phyloP scores from a whole-genome alignment of 2,329 filamentous ascomycete genomes.

The Aspergillus eucalypticola region DNA sequence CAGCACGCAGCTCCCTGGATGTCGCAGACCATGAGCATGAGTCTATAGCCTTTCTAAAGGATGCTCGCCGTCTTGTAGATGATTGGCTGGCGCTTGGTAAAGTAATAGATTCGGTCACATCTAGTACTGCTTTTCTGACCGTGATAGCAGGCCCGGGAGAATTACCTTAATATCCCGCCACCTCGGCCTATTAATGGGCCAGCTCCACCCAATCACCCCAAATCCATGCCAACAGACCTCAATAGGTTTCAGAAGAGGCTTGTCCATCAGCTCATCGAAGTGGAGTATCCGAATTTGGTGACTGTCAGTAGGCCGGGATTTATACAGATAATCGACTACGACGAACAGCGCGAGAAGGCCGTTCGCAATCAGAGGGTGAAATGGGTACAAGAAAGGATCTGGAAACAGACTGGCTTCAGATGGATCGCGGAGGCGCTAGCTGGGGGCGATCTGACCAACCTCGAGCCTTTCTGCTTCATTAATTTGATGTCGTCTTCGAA shows the following conservation, averaged over 20 bases:
- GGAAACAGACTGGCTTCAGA: constrained; percentile 44
- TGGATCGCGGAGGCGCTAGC: constrained; percentile 51
- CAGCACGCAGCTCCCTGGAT: constrained; percentile 45
- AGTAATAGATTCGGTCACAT: constrained; percentile 14
- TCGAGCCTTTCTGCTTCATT: constrained; percentile 37
- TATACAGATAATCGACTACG: constrained; percentile 43
- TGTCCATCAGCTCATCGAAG: constrained; percentile 65
- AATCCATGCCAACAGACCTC: constrained; percentile 35
- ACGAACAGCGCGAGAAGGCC: constrained; percentile 38
- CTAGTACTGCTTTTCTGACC: constrained; percentile 2
- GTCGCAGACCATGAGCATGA: constrained; percentile 55
- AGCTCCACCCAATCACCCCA: constrained; percentile 19
- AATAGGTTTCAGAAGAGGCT: constrained; percentile 65
- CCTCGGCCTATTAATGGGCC: constrained; percentile 14
- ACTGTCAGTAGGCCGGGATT: constrained; percentile 41
- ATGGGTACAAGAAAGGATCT: constrained; percentile 29
- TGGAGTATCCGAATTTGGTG: constrained; percentile 54
- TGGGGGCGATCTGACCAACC: constrained; percentile 42
- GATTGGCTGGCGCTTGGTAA: constrained; percentile 44
- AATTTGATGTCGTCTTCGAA: constrained; percentile 22
- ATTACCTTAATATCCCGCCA: constrained; percentile 51
- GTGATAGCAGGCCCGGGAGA: constrained; percentile 24
- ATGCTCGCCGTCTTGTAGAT: constrained; percentile 48
- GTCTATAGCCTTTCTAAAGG: constrained; percentile 53
- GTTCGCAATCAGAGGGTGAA: constrained; percentile 31